phyloP scores from a whole-genome alignment of 2,329 filamentous ascomycete species.

The Venturia carpophila region DNA sequence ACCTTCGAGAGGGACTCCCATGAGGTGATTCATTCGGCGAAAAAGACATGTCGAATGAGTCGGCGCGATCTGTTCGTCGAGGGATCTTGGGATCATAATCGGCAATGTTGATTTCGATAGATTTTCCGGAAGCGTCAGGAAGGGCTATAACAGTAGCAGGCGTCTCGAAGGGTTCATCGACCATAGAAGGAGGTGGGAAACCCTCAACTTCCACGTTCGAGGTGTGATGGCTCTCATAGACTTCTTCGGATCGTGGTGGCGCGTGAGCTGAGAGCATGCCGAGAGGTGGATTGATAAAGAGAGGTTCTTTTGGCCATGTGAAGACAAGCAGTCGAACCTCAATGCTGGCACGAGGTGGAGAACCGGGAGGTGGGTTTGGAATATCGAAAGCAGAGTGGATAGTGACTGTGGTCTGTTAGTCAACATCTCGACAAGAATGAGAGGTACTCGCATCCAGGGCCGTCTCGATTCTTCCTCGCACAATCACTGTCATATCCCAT shows the following conservation, averaged over 20 bases:
- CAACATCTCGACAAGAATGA: neutral
- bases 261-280: conserved; percentile 16
- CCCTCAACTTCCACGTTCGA: conserved; percentile 13
- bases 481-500: conserved; percentile 25
- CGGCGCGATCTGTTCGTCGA: neutral
- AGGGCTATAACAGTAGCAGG: conserved; percentile 5
- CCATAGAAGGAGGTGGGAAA: neutral
- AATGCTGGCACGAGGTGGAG: conserved; percentile 15
- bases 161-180: neutral
- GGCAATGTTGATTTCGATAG: conserved; percentile 7
- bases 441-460: conserved; percentile 8
- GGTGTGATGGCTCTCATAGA: conserved; percentile 15
- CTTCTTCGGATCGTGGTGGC: conserved; percentile 10
- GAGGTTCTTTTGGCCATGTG: conserved; percentile 17
- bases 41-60: neutral
- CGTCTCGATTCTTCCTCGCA: conserved; percentile 7
- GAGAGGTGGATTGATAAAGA: conserved; percentile 12
- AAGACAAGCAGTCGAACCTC: conserved; percentile 16
- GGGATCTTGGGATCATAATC: conserved; percentile 15
- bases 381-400: conserved; percentile 17
- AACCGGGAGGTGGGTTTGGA: conserved; percentile 3
- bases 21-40: neutral
- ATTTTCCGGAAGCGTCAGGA: conserved; percentile 12
- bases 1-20: neutral
- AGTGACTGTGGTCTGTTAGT: conserved; percentile 3